Evolutionary conservation across 2,329 filamentous ascomycete species (phyloP).

Genomic region (Calonectria pauciramosa): DNA sequence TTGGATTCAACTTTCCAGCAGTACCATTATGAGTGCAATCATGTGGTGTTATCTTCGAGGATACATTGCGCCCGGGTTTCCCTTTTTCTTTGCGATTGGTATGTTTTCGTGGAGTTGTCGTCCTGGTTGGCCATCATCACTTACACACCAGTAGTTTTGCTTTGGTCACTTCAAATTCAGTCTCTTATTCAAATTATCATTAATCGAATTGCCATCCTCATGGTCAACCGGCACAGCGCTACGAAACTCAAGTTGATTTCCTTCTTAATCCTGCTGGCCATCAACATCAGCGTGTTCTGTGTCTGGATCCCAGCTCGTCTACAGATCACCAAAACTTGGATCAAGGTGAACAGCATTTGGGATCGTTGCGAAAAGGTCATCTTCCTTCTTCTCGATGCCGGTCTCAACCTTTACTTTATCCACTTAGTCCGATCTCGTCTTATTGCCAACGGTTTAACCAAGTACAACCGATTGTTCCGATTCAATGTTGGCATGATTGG

Average conservation of each 20-base stretch:
- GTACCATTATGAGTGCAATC: constrained; percentile 43
- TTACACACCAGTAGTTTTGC: constrained; percentile 31
- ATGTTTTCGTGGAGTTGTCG: not conserved
- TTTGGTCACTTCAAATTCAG: constrained; percentile 62
- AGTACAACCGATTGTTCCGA: constrained; percentile 61
- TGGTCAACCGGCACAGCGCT: constrained; percentile 55
- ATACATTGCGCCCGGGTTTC: constrained; percentile 43
- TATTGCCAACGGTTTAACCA: constrained; percentile 61
- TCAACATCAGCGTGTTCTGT: constrained; percentile 66
- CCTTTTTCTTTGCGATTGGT: constrained; percentile 43
- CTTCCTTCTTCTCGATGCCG: constrained; percentile 63
- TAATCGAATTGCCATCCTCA: constrained; percentile 65
- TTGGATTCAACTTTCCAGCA: constrained; percentile 43
- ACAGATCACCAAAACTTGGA: constrained; percentile 55
- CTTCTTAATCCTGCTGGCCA: constrained; percentile 57
- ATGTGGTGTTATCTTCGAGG: constrained; percentile 44
- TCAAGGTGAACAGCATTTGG: constrained; percentile 64
- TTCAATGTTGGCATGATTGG: constrained; percentile 50
- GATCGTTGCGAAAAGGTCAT: constrained; percentile 67
- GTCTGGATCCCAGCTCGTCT: constrained; percentile 69
- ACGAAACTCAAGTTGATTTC: constrained; percentile 59
- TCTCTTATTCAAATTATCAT: constrained; percentile 68
- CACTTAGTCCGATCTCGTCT: constrained; percentile 59
- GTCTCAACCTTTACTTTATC: constrained; percentile 67
- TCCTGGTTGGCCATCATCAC: not conserved